These are phyloP conservation scores for Sarocladiaceae sp. DNA, from an alignment of 2,329 filamentous ascomycete genomes.

Conservation along the genomic window DNA sequence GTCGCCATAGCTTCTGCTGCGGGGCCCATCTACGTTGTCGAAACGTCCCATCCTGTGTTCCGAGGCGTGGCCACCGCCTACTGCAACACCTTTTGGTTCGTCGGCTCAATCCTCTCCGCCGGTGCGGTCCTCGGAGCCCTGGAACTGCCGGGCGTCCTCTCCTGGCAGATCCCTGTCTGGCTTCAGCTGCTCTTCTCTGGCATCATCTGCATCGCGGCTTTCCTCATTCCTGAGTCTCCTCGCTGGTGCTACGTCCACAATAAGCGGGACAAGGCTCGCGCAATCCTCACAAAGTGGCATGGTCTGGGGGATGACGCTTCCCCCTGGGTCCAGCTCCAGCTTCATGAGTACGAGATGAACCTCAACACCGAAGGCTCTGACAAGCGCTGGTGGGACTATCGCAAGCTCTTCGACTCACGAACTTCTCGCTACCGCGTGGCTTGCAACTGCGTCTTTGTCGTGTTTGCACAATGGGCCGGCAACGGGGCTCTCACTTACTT, in stretches of 20 bases:
- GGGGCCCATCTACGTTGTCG: conserved; percentile 40
- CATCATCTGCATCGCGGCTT: conserved; percentile 27
- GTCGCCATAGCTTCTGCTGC: conserved; percentile 39
- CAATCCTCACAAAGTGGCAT: conserved; percentile 34
- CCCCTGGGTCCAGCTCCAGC: conserved; percentile 38
- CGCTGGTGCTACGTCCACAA: conserved; percentile 35
- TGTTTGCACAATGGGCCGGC: conserved; percentile 41
- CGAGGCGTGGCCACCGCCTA: conserved; percentile 29
- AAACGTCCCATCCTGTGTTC: conserved; percentile 39
- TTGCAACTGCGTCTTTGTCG: conserved; percentile 23
- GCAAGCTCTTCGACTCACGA: conserved; percentile 35
- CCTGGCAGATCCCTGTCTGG: conserved; percentile 37
- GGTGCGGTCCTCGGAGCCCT: conserved; percentile 39
- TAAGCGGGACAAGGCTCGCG: conserved; percentile 27
- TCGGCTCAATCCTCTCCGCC: conserved; percentile 44
- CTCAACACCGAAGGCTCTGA: conserved; percentile 37
- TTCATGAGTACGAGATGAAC: conserved; percentile 35
- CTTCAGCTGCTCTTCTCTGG: conserved; percentile 37
- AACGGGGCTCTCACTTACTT: conserved; percentile 42
- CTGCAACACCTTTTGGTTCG: conserved; percentile 39
- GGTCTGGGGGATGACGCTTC: conserved; percentile 37
- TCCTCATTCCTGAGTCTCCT: conserved; percentile 35
- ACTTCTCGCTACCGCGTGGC: conserved; percentile 33
- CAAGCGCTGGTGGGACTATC: conserved; percentile 43
- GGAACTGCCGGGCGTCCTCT: conserved; percentile 28